Conservation (phyloP, 2,329 filamentous ascomycete genomes). For the Fragosphaeria purpurea region DNA sequence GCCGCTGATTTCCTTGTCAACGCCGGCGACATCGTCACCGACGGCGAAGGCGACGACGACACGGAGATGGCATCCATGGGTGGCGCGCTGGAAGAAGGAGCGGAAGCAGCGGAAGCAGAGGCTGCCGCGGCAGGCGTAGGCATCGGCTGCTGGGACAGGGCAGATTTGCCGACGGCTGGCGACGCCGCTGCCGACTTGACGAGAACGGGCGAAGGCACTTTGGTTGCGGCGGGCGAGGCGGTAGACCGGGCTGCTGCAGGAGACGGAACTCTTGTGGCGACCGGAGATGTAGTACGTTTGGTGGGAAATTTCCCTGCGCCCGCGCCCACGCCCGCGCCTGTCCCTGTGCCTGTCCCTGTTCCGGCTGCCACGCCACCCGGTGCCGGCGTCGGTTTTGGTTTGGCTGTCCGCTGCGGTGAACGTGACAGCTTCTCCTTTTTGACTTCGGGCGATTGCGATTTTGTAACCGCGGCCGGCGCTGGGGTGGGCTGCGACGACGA, state of each 20-base stretch:
- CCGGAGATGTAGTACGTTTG: slow-evolving; percentile 7
- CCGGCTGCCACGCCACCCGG: slow-evolving; percentile 9
- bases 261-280: slow-evolving; percentile 6
- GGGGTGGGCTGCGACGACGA: background rate
- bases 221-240: background rate
- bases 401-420: slow-evolving; percentile 12
- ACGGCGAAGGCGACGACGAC: slow-evolving; percentile 7
- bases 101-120: too few relatives aligned
- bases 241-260: slow-evolving; percentile 3
- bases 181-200: slow-evolving; percentile 7
- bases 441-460: slow-evolving; percentile 4
- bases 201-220: slow-evolving; percentile 7
- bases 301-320: background rate
- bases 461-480: background rate
- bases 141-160: slow-evolving; percentile 11
- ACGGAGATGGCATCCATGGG: background rate
- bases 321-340: too few relatives aligned
- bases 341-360: too few relatives aligned
- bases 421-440: slow-evolving; percentile 14
- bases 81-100: too few relatives aligned
- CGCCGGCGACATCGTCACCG: slow-evolving; percentile 14
- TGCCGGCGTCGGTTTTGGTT: slow-evolving; percentile 12
- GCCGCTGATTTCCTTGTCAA: slow-evolving; percentile 10
- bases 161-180: slow-evolving; percentile 10
- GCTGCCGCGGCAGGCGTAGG: background rate